Evolutionary conservation across 352 stramenopile species (phyloP), one percentile per base, ranked within the genome.

Genomic region (Peronosclerospora sorghi): DNA sequence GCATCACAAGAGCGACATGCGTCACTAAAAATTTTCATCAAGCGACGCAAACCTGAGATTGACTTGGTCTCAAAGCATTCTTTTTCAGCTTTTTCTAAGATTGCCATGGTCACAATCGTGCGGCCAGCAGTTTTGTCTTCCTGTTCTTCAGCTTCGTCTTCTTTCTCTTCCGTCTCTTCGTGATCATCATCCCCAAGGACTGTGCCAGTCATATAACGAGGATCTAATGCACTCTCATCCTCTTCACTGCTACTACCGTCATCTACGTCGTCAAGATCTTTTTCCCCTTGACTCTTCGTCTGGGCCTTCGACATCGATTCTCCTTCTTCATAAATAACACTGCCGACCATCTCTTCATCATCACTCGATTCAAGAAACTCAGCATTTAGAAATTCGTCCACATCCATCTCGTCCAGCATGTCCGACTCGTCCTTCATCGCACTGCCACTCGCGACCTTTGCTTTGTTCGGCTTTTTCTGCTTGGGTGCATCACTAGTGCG

Each of bases 11-110:
- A 83, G 54, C 95, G 88, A 65, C 90, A 97, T 1, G 88, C 91
- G 40, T 95, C 91, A 42, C 78, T 95, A 56, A 97, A 98, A 30
- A 94, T 95, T 46, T 92, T 87, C 41, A 98, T 75, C 48, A 98
- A 68, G 15, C 80, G 83, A 59, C 84, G 88, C 38, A 98, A 56
- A 12, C 74, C 79, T 30, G 84, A 94, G 28, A 96, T 61, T 37
- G 77, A 83, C 45, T 86, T 76, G 45, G 86, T 71, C 17, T 87
- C 80, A 44, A 96, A 97, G 41, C 85, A 88, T 32, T 85, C 75
- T 40, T 94, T 79, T 61, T 97, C 84, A 5, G 95, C 67, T 45
- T 83, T 81, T 34, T 63, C 35, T 14, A 93, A 48, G 36, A 79
- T 43, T 30, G 74, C 62, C 54, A 92, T 81, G 5, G 82, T 96